Conservation (phyloP, 129 eudicot species). For the Helianthus tuberosus region DNA sequence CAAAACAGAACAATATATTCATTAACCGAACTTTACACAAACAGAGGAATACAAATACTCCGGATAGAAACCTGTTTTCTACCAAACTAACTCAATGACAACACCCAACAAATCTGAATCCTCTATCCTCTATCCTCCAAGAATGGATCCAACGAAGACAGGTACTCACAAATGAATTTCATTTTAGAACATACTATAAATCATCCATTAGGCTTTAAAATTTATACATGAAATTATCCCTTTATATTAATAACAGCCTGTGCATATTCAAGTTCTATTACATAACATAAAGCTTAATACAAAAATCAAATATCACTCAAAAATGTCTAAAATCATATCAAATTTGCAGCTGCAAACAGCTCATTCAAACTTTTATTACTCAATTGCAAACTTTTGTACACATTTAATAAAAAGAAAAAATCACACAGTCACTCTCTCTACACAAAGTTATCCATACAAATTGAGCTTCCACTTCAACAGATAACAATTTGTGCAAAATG, state of each 20-base stretch:
- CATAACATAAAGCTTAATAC: neutral
- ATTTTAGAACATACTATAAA: too few species aligned
- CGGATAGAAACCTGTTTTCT: neutral
- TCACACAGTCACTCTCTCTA: neutral
- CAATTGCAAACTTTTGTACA: neutral
- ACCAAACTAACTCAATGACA: too few species aligned
- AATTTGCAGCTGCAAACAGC: constrained; percentile 1
- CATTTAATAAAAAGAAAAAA: neutral
- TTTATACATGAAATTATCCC: too few species aligned
- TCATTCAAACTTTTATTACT: too few species aligned
- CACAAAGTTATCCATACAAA: neutral
- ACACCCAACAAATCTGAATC: neutral
- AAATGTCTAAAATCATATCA: neutral
- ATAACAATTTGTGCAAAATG: neutral
- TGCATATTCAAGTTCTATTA: neutral
- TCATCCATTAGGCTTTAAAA: too few species aligned
- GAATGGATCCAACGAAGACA: too few species aligned
- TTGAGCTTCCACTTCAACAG: too few species aligned
- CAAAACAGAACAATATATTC: neutral
- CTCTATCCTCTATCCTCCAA: too few species aligned
- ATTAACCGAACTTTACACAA: too few species aligned
- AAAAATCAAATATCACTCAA: neutral
- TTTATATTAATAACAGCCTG: neutral
- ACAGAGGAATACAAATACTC: neutral
- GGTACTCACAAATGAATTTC: too few species aligned